Base-by-base conservation (phyloP, 371 early-diverging fungal genomes). In the Cokeromyces recurvatus region DNA sequence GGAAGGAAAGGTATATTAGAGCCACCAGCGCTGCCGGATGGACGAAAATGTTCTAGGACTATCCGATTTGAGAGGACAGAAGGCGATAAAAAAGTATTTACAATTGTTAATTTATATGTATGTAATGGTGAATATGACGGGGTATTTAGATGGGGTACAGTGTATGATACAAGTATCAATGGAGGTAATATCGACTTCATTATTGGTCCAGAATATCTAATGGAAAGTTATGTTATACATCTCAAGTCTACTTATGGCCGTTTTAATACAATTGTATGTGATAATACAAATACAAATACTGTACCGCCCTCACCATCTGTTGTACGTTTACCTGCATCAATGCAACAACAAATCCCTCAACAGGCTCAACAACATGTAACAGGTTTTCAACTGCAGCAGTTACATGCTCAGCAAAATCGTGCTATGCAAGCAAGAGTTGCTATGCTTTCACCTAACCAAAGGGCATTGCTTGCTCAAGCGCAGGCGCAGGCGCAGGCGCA, bases 61-160 rank as follows among this genome's bases (percentile, higher is more conserved):
- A 56, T 81, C 39, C 78, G 82, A 22, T 81, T 81, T 53, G 78
- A 81, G 38, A 39, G 82, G 56, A 48, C 67, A 38, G 72, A 77
- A 53, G 64, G 68, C 11, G 63, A 64, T 12, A 68, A 66, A 59
- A 81, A 74, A 38, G 69, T 77, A 32, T 74, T 69, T 52, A 79
- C 73, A 5, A 61, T 78, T 56, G 69, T 81, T 48, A 76, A 74
- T 37, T 60, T 81, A 20, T 78, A 76, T 48, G 29, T 62, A 9
- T 62, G 55, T 10, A 70, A 70, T 38, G 55, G 62, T 7, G 66
- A 68, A 7, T 81, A 74, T 43, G 77, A 77, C 46, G 79, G 75
- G 17, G 62, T 81, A 12, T 71, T 81, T 68, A 71, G 82, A 7
- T 77, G 73, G 74, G 82, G 82, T 16, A 81, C 78, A 0, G 64